phyloP scores from a whole-genome alignment of 768 basidiomycete species.

The Phylloporus sp. region DNA sequence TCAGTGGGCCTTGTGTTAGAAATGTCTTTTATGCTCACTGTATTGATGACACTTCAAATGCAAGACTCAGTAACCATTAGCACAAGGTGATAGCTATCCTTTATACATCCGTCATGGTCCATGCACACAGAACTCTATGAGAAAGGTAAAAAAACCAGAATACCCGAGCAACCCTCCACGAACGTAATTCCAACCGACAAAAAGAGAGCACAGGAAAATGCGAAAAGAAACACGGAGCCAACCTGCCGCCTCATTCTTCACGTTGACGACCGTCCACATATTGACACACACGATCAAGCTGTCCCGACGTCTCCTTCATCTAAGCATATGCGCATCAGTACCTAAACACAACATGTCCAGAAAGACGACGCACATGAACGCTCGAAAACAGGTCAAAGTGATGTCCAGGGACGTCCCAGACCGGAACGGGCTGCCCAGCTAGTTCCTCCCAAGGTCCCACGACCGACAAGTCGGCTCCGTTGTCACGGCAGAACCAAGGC shows the following conservation, averaged over 20 bases:
- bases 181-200: no score
- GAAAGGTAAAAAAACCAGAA: no score
- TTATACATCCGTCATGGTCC: no score
- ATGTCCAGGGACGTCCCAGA: conserved; percentile 59
- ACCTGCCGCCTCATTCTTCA: background rate
- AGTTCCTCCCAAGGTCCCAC: conserved; percentile 48
- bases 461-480: conserved; percentile 8
- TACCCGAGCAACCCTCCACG: no score
- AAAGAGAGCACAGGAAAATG: background rate
- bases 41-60: no score
- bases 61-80: no score
- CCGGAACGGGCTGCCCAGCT: conserved; percentile 34
- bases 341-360: background rate
- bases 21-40: no score
- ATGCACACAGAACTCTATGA: no score
- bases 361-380: conserved; percentile 41
- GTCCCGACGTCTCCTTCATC: conserved; percentile 22
- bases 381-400: conserved; percentile 59
- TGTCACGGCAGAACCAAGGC: background rate
- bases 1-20: no score
- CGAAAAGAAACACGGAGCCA: background rate
- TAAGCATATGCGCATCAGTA: conserved; percentile 1
- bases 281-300: conserved; percentile 20
- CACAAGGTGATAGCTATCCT: no score
- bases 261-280: conserved; percentile 6